These are phyloP conservation scores for Austropuccinia psidii DNA, from an alignment of 1,284 basidiomycete genomes.

Conservation along the genomic window DNA sequence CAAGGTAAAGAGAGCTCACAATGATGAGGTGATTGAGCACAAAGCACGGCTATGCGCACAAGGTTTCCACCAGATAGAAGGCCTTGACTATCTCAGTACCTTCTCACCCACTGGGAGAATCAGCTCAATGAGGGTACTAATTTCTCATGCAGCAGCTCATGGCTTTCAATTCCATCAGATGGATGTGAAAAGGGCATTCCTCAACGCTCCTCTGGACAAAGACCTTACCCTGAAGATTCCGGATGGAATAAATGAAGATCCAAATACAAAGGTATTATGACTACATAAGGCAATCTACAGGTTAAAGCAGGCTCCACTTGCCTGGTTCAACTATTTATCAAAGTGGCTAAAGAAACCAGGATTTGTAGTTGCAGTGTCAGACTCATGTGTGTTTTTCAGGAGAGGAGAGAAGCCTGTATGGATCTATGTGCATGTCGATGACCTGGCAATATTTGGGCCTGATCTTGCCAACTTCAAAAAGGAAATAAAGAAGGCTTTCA, in stretches of 20 bases:
- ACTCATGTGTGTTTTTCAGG: slow-evolving; percentile 6
- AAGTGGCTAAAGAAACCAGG: background rate
- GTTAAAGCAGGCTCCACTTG: background rate
- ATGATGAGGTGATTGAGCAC: background rate
- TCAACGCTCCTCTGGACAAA: background rate
- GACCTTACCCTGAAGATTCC: background rate
- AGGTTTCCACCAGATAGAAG: background rate
- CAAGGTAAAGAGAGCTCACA: background rate
- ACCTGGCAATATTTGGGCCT: background rate
- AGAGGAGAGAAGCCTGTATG: background rate
- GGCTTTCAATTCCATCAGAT: background rate
- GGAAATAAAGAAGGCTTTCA: background rate
- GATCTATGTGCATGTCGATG: background rate
- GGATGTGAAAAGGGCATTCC: background rate
- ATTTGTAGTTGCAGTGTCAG: background rate
- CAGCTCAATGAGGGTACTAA: background rate
- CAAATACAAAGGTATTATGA: background rate
- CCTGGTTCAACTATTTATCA: background rate
- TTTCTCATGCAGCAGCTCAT: background rate
- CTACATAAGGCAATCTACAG: background rate
- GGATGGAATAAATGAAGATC: background rate
- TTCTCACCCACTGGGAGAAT: background rate
- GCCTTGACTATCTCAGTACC: background rate
- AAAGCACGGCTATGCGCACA: slow-evolving; percentile 14
- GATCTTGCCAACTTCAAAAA: background rate